Evolutionary conservation across 1,284 basidiomycete genomes (phyloP).

Genomic region (Inonotus hispidus): DNA sequence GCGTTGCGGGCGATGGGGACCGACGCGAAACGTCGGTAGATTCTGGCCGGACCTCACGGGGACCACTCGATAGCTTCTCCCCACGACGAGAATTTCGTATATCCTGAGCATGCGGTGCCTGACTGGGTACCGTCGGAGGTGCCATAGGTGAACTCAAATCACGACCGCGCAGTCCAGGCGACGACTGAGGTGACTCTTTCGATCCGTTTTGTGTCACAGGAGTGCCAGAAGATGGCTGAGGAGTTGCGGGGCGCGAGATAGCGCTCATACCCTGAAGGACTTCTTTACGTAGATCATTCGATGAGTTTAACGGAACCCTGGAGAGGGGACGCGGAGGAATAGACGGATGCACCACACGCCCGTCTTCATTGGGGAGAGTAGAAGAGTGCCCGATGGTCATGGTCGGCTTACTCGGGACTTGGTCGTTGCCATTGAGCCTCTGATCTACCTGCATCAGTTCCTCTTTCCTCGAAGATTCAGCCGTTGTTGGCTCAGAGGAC

Average conservation of each 20-base stretch:
- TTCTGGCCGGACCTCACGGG: slow-evolving; percentile 37
- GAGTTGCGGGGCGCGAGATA: slow-evolving; percentile 13
- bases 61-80: slow-evolving; percentile 37
- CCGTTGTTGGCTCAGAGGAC: slow-evolving; percentile 17
- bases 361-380: background rate
- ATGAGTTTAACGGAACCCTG: background rate
- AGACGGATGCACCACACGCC: background rate
- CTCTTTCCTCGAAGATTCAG: slow-evolving; percentile 22
- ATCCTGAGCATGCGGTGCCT: slow-evolving; percentile 74
- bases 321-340: background rate
- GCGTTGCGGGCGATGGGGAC: slow-evolving; percentile 59
- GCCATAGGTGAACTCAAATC: slow-evolving; percentile 49
- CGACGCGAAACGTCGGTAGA: slow-evolving; percentile 51
- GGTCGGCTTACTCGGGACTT: background rate
- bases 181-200: slow-evolving; percentile 39
- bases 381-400: background rate
- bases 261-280: slow-evolving; percentile 11
- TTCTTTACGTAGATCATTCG: slow-evolving; percentile 16
- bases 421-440: background rate
- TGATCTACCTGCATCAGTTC: slow-evolving; percentile 6
- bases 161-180: slow-evolving; percentile 32
- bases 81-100: slow-evolving; percentile 58
- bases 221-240: background rate
- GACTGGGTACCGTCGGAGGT: slow-evolving; percentile 72
- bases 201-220: slow-evolving; percentile 8